Evolutionary conservation across 805 yeast genomes (phyloP).

Genomic region (Jamesozyma hellenica): DNA sequence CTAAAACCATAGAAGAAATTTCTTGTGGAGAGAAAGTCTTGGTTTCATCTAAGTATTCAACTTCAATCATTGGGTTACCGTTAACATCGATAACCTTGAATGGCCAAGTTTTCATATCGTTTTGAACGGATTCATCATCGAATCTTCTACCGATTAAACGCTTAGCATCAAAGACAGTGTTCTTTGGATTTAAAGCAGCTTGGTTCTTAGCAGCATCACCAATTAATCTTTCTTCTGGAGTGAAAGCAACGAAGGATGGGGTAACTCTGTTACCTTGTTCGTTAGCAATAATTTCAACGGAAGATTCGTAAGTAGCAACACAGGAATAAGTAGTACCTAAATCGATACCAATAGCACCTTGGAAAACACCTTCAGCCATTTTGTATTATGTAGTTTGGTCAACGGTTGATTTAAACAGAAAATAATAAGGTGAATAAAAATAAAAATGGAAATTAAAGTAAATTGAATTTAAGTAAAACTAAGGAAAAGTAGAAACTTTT

Average conservation of each 20-base stretch:
- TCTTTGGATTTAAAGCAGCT: conserved; percentile 67
- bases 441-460: background rate
- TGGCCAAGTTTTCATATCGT: conserved; percentile 87
- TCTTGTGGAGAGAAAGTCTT: conserved; percentile 67
- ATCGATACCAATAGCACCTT: conserved; percentile 99
- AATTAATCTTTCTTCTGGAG: conserved; percentile 65
- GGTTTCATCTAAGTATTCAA: conserved; percentile 58
- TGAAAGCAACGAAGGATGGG: conserved; percentile 74
- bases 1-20: conserved; percentile 65
- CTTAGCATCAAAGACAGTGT: conserved; percentile 76
- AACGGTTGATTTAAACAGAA: background rate
- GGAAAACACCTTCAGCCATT: conserved; percentile 98
- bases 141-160: conserved; percentile 74
- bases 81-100: conserved; percentile 57
- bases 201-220: conserved; percentile 80
- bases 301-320: conserved; percentile 75
- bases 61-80: conserved; percentile 60
- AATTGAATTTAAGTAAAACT: background rate
- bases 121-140: conserved; percentile 67
- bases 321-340: conserved; percentile 78
- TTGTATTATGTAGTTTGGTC: conserved; percentile 10
- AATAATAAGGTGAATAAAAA: background rate
- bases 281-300: conserved; percentile 71
- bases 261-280: conserved; percentile 83
- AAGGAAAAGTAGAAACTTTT: background rate